A percentile compares a stretch with the other conserved stretches of the same genome.
phyloP scores from a whole-genome alignment of 2,329 filamentous ascomycete genomes.

The Cladobotryum protrusum region DNA sequence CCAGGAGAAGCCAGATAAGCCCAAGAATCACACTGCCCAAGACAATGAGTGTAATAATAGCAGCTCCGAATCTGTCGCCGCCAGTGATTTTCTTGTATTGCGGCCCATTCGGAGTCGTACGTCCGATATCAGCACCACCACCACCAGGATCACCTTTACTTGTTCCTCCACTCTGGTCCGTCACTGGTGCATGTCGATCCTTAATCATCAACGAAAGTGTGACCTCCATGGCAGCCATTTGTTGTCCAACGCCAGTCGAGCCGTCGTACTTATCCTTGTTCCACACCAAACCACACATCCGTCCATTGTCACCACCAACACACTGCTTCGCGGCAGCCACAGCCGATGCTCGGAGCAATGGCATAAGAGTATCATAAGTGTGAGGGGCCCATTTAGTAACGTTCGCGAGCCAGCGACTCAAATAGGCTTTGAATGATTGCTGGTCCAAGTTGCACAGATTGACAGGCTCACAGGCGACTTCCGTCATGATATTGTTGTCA shows the following conservation, averaged over 20 bases:
- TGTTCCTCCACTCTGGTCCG: conserved; percentile 51
- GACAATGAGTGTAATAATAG: conserved; percentile 54
- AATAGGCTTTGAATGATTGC: conserved; percentile 58
- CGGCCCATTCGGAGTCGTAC: conserved; percentile 23
- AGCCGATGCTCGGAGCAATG: conserved; percentile 49
- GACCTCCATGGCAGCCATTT: conserved; percentile 64
- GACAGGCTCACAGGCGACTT: conserved; percentile 59
- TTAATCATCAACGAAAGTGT: conserved; percentile 55
- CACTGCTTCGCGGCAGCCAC: conserved; percentile 52
- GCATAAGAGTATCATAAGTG: conserved; percentile 47
- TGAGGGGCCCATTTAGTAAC: conserved; percentile 59
- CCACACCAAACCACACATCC: conserved; percentile 57
- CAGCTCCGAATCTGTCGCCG: conserved; percentile 63
- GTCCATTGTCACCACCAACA: conserved; percentile 48
- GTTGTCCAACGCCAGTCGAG: conserved; percentile 58
- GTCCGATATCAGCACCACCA: conserved; percentile 41
- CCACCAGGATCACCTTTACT: conserved; percentile 41
- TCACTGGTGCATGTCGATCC: conserved; percentile 36
- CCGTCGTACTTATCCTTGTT: conserved; percentile 52
- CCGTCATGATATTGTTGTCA: conserved; percentile 53
- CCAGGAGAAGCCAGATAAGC: conserved; percentile 41
- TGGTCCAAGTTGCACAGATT: conserved; percentile 57
- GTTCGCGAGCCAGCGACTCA: conserved; percentile 55
- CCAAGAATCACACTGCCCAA: conserved; percentile 49
- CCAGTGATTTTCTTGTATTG: conserved; percentile 34